These are phyloP conservation scores for Colletotrichum simmondsii DNA, from an alignment of 2,329 filamentous ascomycete species.

Conservation along the genomic window DNA sequence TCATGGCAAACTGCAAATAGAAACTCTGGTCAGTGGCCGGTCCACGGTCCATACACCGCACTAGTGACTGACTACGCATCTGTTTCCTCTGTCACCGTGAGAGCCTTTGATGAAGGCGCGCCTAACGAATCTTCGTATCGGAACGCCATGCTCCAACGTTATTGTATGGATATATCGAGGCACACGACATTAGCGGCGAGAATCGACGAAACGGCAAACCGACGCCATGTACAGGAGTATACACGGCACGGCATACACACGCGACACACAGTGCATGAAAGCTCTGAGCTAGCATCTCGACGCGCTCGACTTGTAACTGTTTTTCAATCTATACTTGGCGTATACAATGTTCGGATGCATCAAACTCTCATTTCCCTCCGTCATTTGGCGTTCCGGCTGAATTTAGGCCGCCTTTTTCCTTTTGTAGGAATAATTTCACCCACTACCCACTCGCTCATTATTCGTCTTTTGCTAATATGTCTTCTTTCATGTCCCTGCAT, in stretches of 20 bases:
- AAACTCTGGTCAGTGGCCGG: slow-evolving; percentile 14
- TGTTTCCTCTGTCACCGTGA: slow-evolving; percentile 5
- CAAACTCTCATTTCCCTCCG: slow-evolving; percentile 20
- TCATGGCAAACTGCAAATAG: slow-evolving; percentile 14
- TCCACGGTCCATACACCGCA: not conserved
- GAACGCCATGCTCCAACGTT: not conserved
- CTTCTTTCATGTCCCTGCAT: slow-evolving; percentile 13
- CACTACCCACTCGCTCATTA: not conserved
- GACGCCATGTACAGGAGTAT: slow-evolving; percentile 8
- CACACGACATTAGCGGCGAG: slow-evolving; percentile 3
- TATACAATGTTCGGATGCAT: slow-evolving; percentile 7
- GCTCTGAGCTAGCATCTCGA: not conserved
- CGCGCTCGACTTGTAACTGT: slow-evolving; percentile 8
- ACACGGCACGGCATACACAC: not conserved
- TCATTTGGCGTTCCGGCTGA: slow-evolving; percentile 14
- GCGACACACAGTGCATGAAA: slow-evolving; percentile 14
- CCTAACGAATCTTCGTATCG: not conserved
- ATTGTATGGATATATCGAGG: not conserved
- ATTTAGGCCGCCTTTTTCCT: not conserved
- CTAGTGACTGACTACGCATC: not conserved
- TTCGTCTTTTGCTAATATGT: not conserved
- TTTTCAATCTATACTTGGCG: not conserved
- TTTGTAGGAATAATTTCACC: not conserved
- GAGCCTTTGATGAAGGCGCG: not conserved
- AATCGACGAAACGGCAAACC: slow-evolving; percentile 6